Evolutionary conservation across 345 rosid species (phyloP).

Genomic region (Boechera divaricarpa): DNA sequence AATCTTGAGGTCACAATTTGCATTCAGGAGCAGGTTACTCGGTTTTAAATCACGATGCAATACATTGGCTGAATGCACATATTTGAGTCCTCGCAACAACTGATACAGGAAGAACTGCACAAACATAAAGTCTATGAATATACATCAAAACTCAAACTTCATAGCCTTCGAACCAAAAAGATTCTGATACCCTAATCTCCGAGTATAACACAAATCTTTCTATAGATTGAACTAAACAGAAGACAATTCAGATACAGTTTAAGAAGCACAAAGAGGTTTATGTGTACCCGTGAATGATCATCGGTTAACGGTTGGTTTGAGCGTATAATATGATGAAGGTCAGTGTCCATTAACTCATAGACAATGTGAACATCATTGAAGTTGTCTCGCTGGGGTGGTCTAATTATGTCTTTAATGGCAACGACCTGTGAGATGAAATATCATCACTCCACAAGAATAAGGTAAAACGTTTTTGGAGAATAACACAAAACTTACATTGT

Average conservation of each 20-base stretch:
- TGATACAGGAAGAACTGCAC: constrained; percentile 90
- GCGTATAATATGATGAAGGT: constrained; percentile 66
- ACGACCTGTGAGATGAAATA: constrained; percentile 53
- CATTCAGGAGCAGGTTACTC: constrained; percentile 63
- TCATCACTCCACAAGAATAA: not conserved
- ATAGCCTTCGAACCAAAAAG: not conserved
- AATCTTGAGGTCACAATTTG: constrained; percentile 94
- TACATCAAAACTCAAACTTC: not conserved
- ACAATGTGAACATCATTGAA: constrained; percentile 89
- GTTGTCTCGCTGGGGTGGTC: constrained; percentile 78
- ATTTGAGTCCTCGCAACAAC: constrained; percentile 86
- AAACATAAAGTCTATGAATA: not conserved
- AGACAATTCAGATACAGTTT: not conserved
- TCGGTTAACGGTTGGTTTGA: constrained; percentile 76
- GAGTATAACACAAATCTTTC: not conserved
- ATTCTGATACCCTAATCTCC: not conserved
- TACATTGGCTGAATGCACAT: constrained; percentile 87
- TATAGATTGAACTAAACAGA: not conserved
- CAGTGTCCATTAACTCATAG: constrained; percentile 64
- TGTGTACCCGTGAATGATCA: constrained; percentile 84
- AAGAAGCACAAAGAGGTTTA: constrained; percentile 5
- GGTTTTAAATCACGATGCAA: constrained; percentile 75
- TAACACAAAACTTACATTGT: constrained; percentile 55
- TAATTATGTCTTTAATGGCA: constrained; percentile 77
- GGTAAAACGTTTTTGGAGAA: not conserved